A percentile compares a stretch with the other conserved stretches of the same genome.
Evolutionary conservation across 1,139 yeast species (phyloP).

Genomic region (Waltiozyma sp.): DNA sequence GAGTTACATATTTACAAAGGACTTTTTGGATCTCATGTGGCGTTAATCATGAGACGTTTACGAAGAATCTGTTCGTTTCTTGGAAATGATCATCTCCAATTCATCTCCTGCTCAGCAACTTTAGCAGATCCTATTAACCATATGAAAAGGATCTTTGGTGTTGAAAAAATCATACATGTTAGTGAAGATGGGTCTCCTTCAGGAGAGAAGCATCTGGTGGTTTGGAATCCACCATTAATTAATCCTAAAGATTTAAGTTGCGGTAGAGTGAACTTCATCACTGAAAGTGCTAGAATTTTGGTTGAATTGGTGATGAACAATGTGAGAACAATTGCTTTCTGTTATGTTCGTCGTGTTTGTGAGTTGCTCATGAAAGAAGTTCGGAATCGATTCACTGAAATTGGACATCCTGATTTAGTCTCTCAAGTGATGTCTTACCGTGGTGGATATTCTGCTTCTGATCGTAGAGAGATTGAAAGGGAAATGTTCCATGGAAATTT

Average conservation of each 20-base stretch:
- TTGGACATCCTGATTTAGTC: slow-evolving; percentile 33
- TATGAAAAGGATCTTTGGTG: slow-evolving; percentile 64
- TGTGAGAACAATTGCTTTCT: slow-evolving; percentile 80
- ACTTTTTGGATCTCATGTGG: slow-evolving; percentile 85
- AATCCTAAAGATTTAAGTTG: slow-evolving; percentile 44
- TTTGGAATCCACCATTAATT: slow-evolving; percentile 76
- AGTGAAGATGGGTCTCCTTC: slow-evolving; percentile 80
- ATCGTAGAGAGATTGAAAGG: slow-evolving; percentile 75
- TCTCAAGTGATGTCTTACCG: slow-evolving; percentile 82
- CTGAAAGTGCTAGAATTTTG: slow-evolving; percentile 66
- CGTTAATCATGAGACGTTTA: slow-evolving; percentile 70
- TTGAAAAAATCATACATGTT: slow-evolving; percentile 41
- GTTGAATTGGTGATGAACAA: slow-evolving; percentile 51
- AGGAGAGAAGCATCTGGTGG: slow-evolving; percentile 60
- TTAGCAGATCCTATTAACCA: slow-evolving; percentile 61
- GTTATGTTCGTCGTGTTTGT: slow-evolving; percentile 77
- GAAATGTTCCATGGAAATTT: slow-evolving; percentile 84
- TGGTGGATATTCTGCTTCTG: slow-evolving; percentile 85
- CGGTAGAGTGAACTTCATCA: slow-evolving; percentile 59
- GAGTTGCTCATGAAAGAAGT: slow-evolving; percentile 82
- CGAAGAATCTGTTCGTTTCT: slow-evolving; percentile 45
- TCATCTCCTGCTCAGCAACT: slow-evolving; percentile 91
- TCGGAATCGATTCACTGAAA: slow-evolving; percentile 35
- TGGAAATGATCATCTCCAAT: slow-evolving; percentile 43
- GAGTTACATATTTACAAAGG: slow-evolving; percentile 87